Evolutionary conservation across 139 green algal genomes (phyloP).

Genomic region (Asterochloris sp.): DNA sequence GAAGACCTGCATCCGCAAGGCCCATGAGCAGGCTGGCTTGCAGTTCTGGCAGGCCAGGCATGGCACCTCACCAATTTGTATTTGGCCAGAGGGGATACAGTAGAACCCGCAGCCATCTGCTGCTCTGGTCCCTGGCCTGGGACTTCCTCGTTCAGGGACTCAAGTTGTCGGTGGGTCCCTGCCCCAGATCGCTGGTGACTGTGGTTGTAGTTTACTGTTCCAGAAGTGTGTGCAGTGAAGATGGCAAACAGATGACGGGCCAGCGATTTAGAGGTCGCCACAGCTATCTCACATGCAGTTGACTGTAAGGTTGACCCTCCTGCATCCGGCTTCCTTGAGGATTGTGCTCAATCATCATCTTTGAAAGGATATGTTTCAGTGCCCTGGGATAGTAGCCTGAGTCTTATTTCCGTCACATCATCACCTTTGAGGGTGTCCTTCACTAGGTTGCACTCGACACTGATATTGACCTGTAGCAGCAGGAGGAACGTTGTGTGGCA

Average conservation of each 20-base stretch:
- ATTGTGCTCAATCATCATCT: conserved; percentile 78
- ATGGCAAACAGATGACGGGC: too few species aligned
- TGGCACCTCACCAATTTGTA: conserved; percentile 89
- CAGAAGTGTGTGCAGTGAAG: too few species aligned
- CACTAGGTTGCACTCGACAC: conserved; percentile 73
- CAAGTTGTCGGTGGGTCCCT: too few species aligned
- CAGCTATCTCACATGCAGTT: too few species aligned
- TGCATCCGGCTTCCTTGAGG: too few species aligned
- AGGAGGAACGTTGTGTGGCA: neutral
- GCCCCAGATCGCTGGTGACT: neutral
- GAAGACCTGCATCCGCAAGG: conserved; percentile 67
- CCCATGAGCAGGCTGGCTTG: neutral
- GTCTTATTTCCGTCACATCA: conserved; percentile 80
- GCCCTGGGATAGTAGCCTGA: conserved; percentile 57
- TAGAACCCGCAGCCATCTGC: conserved; percentile 17
- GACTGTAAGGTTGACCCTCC: too few species aligned
- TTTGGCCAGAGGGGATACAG: conserved; percentile 86
- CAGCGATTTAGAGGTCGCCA: too few species aligned
- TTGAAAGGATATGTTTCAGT: conserved; percentile 89
- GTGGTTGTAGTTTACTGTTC: too few species aligned
- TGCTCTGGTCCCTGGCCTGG: too few species aligned
- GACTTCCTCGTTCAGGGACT: too few species aligned
- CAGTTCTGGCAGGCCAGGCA: neutral
- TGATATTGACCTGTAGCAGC: conserved; percentile 74
- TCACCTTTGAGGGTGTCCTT: conserved; percentile 82